Evolutionary conservation across 352 stramenopile species (phyloP), one percentile per base, ranked within the genome.

Genomic region (Globisporangium viniferum): DNA sequence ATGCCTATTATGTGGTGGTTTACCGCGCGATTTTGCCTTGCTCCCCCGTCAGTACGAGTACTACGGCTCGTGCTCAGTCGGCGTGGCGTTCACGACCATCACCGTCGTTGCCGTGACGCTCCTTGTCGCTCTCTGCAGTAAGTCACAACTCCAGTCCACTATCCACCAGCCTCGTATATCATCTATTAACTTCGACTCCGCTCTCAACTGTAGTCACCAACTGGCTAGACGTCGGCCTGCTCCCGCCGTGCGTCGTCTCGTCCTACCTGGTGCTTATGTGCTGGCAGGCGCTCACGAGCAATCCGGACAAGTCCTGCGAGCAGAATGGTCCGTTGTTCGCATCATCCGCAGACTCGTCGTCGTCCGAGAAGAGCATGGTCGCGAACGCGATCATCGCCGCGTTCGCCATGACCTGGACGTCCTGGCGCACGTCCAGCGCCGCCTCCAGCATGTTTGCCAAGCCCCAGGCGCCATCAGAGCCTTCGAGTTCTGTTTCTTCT

Each of bases 81-180:
- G 88, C 0, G 62, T 93, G 15, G 89, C 87, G 5, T 97, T 97
- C 71, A 94, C 84, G 44, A 91, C 91, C 1, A 77, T 98, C 29
- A 98, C 94, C 5, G 73, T 97, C n/a, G 74, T 97, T 27, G 71
- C 90, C 14, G 78, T 69, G 24, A 61, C 90, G 2, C 5, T 97
- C 18, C 56, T 89, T 75, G 62, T 94, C 87, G 75, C 72, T 77
- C 35, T 88, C 55, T 77, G 91, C 68, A 64, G 68, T 74, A n/a
- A 24, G 60, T n/a, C 5, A 10, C 5, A 41, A 15, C 3, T n/a
- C 6, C 55, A 18, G 14, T 63, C 22, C 39, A 27, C 24, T 24
- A 24, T 0, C 24, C 24, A 0, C 24, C 24, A 24, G 24, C 24
- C 24, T 24, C 24, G 24, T 24, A 24, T 24, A 24, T 24, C 24